Percentiles rank a stretch among this genome's conserved stretches.
Conservation (phyloP, 139 green algal genomes). For the Gonium pectorale region DNA sequence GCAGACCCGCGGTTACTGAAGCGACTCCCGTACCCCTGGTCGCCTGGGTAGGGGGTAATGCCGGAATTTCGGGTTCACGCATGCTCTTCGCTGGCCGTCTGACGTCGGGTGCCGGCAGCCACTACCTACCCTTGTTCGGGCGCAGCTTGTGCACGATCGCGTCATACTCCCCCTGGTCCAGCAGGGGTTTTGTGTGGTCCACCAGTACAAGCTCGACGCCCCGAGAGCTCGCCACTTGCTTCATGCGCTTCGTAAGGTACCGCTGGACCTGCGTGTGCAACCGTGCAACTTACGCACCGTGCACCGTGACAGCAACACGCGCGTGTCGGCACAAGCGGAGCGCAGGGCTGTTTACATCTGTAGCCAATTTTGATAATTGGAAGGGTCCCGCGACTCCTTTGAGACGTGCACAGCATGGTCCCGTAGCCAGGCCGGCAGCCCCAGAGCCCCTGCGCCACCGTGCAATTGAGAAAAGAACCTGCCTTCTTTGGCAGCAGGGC, state of each 20-base stretch:
- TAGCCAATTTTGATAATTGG: too few relatives aligned
- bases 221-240: constrained; percentile 34
- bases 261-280: constrained; percentile 33
- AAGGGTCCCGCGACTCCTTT: too few relatives aligned
- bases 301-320: too few relatives aligned
- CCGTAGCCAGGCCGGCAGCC: too few relatives aligned
- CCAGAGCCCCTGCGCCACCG: too few relatives aligned
- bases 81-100: not conserved
- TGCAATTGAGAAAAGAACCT: not conserved
- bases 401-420: too few relatives aligned
- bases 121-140: constrained; percentile 65
- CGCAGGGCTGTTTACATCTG: too few relatives aligned
- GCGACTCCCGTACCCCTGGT: not conserved
- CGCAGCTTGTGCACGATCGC: constrained; percentile 84
- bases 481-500: constrained; percentile 66
- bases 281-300: not conserved
- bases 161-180: constrained; percentile 75
- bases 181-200: constrained; percentile 61
- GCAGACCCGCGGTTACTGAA: not conserved
- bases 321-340: too few relatives aligned
- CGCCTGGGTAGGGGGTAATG: not conserved
- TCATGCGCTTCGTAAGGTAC: constrained; percentile 69
- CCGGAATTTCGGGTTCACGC: not conserved
- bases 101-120: not conserved
- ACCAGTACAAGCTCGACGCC: constrained; percentile 71